Evolutionary conservation across 345 rosid genomes (phyloP).

Genomic region (Eucalyptus marginata): DNA sequence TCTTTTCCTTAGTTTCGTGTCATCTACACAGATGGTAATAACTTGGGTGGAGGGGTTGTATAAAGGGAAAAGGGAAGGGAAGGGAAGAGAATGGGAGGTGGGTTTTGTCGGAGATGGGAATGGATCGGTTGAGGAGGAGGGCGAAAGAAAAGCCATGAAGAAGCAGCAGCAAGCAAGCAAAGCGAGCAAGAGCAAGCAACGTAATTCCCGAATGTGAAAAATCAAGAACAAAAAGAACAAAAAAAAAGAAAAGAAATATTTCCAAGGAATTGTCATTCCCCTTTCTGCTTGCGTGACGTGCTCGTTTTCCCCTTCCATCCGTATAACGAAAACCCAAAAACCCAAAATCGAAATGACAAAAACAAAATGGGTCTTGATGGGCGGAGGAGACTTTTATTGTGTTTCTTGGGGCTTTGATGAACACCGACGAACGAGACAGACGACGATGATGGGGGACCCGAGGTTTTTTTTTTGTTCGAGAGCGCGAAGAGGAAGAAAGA

Average conservation of each 20-base stretch:
- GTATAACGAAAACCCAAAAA: background rate
- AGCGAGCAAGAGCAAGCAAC: background rate
- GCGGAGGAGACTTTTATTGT: background rate
- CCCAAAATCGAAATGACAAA: background rate
- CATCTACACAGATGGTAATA: conserved; percentile 7
- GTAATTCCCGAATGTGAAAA: background rate
- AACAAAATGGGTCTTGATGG: background rate
- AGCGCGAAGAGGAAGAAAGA: background rate
- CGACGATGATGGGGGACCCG: background rate
- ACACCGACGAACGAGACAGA: background rate
- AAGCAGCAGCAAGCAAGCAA: background rate
- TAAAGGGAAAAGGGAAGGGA: conserved; percentile 1
- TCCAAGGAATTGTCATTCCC: background rate
- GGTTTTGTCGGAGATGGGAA: background rate
- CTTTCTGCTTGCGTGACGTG: background rate
- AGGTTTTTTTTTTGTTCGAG: background rate
- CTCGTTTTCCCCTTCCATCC: background rate
- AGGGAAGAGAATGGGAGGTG: background rate
- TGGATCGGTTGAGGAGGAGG: background rate
- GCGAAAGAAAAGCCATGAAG: background rate
- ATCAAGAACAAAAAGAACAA: background rate
- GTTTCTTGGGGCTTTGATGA: background rate
- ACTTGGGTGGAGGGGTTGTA: conserved; percentile 18
- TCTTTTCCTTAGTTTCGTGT: background rate
- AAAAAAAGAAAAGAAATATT: background rate